Conservation (phyloP, 805 yeast genomes). For the Saturnispora silvae region DNA sequence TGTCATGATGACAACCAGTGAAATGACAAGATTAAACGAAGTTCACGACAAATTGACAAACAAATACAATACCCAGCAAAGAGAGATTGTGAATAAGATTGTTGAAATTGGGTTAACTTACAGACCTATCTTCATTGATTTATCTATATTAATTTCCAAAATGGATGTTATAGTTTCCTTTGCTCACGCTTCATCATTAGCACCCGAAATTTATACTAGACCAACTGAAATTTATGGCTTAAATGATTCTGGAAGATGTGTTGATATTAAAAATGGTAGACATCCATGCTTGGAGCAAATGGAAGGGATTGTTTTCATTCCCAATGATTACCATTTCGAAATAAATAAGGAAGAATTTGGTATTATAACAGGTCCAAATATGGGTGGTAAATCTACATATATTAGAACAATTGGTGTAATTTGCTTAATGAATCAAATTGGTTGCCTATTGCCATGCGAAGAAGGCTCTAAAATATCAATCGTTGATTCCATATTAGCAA, state of each 20-base stretch:
- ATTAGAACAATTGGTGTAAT: constrained; percentile 85
- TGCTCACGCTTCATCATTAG: constrained; percentile 74
- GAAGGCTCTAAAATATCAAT: constrained; percentile 67
- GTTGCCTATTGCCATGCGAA: constrained; percentile 75
- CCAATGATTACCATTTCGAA: constrained; percentile 69
- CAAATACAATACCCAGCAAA: constrained; percentile 67
- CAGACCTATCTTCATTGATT: constrained; percentile 60
- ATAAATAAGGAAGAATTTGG: constrained; percentile 54
- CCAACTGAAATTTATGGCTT: constrained; percentile 51
- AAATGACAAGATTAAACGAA: constrained; percentile 47
- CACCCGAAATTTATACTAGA: constrained; percentile 66
- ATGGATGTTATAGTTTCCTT: constrained; percentile 79
- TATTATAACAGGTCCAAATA: constrained; percentile 90
- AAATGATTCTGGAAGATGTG: constrained; percentile 36
- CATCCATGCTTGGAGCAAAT: constrained; percentile 94
- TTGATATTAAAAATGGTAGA: constrained; percentile 63
- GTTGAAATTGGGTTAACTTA: constrained; percentile 74
- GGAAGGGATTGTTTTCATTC: constrained; percentile 80
- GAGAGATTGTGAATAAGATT: constrained; percentile 72
- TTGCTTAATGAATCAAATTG: constrained; percentile 79
- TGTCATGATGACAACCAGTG: constrained; percentile 73
- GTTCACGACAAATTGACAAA: constrained; percentile 48
- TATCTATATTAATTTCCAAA: constrained; percentile 55
- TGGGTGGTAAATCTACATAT: constrained; percentile 96
- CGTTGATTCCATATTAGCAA: constrained; percentile 84